A percentile compares a stretch with the other conserved stretches of the same genome.
Evolutionary conservation across 192 early-diverging fungal genomes (phyloP).

Genomic region (Coemansia sp.): DNA sequence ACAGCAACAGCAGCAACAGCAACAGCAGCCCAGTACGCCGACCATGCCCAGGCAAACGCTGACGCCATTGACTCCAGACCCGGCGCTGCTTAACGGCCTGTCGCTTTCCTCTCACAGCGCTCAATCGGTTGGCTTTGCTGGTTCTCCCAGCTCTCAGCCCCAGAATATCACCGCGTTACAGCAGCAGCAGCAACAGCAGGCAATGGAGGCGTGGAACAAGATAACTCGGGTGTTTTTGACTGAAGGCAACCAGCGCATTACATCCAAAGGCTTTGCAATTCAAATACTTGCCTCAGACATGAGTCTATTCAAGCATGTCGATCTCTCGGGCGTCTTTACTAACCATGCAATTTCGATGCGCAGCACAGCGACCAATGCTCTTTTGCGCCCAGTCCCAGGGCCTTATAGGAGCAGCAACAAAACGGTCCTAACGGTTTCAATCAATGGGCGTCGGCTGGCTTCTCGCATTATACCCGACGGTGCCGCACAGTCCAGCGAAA

Average conservation of each 20-base stretch:
- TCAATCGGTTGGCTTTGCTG: background rate
- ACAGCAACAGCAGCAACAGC: slow-evolving; percentile 20
- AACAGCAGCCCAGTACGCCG: slow-evolving; percentile 15
- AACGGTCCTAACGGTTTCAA: slow-evolving; percentile 14
- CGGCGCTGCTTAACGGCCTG: background rate
- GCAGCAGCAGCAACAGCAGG: slow-evolving; percentile 28
- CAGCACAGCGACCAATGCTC: slow-evolving; percentile 6
- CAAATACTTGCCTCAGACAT: slow-evolving; percentile 37
- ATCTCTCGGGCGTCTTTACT: slow-evolving; percentile 13
- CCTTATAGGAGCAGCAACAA: slow-evolving; percentile 29
- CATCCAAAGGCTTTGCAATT: slow-evolving; percentile 16
- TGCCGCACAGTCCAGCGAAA: slow-evolving; percentile 9
- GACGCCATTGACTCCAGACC: slow-evolving; percentile 28
- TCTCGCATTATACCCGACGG: slow-evolving; percentile 31
- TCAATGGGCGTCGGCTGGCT: slow-evolving; percentile 25
- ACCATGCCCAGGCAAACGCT: slow-evolving; percentile 19
- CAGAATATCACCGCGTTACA: slow-evolving; percentile 8
- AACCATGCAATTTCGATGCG: slow-evolving; percentile 37
- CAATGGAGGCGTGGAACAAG: slow-evolving; percentile 39
- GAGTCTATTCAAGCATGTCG: slow-evolving; percentile 41
- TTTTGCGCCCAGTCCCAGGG: slow-evolving; percentile 41
- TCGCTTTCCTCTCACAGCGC: background rate
- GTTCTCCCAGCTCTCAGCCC: background rate
- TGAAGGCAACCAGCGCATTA: slow-evolving; percentile 37
- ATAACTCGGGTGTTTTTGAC: slow-evolving; percentile 35